These are phyloP conservation scores for Candida pseudocylindracea DNA, from an alignment of 1,139 yeast species.

Conservation along the genomic window DNA sequence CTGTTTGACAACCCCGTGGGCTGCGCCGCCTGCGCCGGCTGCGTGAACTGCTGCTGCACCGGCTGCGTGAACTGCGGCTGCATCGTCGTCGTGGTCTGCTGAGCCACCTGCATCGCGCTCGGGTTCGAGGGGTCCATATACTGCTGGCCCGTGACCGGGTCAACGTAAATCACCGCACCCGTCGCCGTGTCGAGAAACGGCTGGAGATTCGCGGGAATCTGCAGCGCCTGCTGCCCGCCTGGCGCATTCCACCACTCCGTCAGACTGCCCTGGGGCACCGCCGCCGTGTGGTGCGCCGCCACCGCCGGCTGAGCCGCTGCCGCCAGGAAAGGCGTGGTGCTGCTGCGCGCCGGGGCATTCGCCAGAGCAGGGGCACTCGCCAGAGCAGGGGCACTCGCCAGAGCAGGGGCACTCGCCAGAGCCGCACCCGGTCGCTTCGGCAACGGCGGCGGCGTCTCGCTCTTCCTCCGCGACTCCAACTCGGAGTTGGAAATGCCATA, in stretches of 20 bases:
- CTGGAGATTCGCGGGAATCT: constrained; percentile 24
- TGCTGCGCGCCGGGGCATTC: constrained; percentile 19
- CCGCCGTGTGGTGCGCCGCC: neutral
- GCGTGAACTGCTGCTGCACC: constrained; percentile 1
- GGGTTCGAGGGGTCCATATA: constrained; percentile 32
- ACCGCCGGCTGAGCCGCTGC: neutral
- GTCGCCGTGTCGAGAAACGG: neutral
- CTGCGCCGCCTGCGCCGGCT: constrained; percentile 3
- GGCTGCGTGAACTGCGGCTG: constrained; percentile 5
- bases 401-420: constrained; percentile 16
- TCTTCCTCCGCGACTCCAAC: neutral
- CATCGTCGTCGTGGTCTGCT: constrained; percentile 17
- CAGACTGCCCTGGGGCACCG: neutral
- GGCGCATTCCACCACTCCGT: neutral
- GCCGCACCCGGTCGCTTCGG: constrained; percentile 1
- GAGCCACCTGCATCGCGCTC: constrained; percentile 23
- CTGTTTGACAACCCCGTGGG: neutral
- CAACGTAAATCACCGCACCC: constrained; percentile 14
- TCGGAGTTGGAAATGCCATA: constrained; percentile 6
- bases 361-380: constrained; percentile 15
- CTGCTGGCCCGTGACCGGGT: constrained; percentile 41
- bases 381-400: constrained; percentile 16
- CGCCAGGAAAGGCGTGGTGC: constrained; percentile 1
- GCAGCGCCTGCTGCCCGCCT: neutral
- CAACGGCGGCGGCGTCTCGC: neutral